Percentiles rank a stretch among this genome's conserved stretches.
Evolutionary conservation across 2,329 filamentous ascomycete species (phyloP).

Genomic region (Trichoderma afroharzianum): DNA sequence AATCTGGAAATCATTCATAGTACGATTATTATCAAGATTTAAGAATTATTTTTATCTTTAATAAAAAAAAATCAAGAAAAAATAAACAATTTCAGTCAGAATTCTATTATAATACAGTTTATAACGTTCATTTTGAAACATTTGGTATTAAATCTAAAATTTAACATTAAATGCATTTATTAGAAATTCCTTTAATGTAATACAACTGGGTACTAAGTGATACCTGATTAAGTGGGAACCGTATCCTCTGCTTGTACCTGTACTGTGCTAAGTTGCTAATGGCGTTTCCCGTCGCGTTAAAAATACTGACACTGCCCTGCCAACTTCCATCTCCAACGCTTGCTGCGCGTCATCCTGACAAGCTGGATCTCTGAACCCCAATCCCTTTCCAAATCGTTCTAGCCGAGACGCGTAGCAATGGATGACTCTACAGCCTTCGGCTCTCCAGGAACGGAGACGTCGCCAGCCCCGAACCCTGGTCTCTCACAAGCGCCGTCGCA

Average conservation of each 20-base stretch:
- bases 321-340: slow-evolving; percentile 6
- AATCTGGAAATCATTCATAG: background rate
- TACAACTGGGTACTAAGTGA: background rate
- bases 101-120: background rate
- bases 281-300: slow-evolving; percentile 9
- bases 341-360: slow-evolving; percentile 7
- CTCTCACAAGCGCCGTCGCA: slow-evolving; percentile 53
- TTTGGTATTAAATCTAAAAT: background rate
- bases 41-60: background rate
- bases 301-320: slow-evolving; percentile 2
- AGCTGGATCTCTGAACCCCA: background rate
- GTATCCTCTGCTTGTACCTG: background rate
- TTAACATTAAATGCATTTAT: too few species aligned
- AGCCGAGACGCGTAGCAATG: slow-evolving; percentile 39
- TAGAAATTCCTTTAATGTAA: too few species aligned
- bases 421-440: slow-evolving; percentile 57
- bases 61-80: background rate
- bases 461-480: slow-evolving; percentile 54
- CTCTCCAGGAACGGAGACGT: slow-evolving; percentile 54
- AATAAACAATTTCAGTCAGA: background rate
- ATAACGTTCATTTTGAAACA: background rate
- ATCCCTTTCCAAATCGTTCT: background rate
- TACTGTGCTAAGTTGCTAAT: background rate
- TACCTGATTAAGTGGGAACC: background rate
- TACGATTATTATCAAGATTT: background rate